Base-by-base conservation (phyloP, 2,329 filamentous ascomycete species). In the Penicillium palitans region DNA sequence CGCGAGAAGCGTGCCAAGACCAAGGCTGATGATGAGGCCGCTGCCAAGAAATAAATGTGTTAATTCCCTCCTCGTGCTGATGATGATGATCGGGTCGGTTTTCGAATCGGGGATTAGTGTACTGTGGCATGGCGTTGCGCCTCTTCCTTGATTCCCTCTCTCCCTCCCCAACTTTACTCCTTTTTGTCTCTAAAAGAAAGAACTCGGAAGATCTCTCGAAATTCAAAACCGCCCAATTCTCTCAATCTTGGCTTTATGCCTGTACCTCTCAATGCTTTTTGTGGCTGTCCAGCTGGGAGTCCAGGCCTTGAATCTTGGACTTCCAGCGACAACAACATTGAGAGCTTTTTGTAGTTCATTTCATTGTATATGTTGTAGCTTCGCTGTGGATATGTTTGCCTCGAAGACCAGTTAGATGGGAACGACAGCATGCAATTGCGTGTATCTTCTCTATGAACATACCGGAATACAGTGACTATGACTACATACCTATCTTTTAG, bases 1-100 rank as follows among this genome's bases (percentile, higher is more conserved):
- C 88, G 92, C 79, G 93, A 96, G 86, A 98, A 98, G 92, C 89
- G 95, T 76, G 88, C 84, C 72, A 90, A 89, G 85, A 90, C 91
- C 74, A 93, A 88, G 76, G 87, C 87, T 37, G 85, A 89, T 37
- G 86, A 88, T 70, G 85, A 85, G 60, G 82, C 84, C 65, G 78
- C 78, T 62, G 75, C 81, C 68, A 84, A 80, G 72, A 78, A 80
- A 78, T 80, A 80, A 74, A 76, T 71, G 67, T 76, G 70, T 54
- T 67, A 67, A 72, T 71, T 70, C 66, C 68, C 68, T 69, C 64
- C 62, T 65, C 63, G 60, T 63, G 66, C 62, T 68, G 65, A 68
- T 73, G 71, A 74, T 74, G 72, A 74, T 72, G 72, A 74, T 74
- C 66, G 68, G 71, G 72, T 73, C 67, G 68, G 70, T 72, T 73